Base-by-base conservation (phyloP, 2,329 filamentous ascomycete species). In the Aspergillus sp. region DNA sequence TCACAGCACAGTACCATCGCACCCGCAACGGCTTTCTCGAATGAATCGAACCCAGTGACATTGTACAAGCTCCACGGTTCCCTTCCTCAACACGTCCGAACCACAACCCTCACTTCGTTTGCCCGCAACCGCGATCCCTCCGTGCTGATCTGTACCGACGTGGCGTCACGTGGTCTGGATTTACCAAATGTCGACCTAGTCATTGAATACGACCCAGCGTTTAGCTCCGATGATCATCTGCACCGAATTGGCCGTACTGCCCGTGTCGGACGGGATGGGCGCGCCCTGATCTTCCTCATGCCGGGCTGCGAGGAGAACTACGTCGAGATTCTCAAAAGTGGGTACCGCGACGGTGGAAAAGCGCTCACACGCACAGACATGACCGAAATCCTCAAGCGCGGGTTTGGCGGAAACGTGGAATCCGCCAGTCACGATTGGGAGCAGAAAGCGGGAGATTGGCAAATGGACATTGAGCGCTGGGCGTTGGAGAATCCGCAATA, bases 161-260 rank as follows among this genome's bases (percentile, higher is more conserved):
- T 98, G 43, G 88, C 93, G 8, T 93, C 93, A 19, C 88, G 93
- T 62, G 93, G 93, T 72, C 82, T 98, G 38, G 93, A 98, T 73
- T 80, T 98, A 10, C 91, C 91, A 1, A 91, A 93, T 43, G 88
- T 98, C 44, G 93, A 98, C 64, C 77, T 96, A 19, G 89, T 98
- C 43, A 80, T 98, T 47, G 93, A 98, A 66, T 97, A 95, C 63
- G 93, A 98, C 62, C 90, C 93, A 0, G 88, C 93, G 2, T 97
- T 97, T 69, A 88, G 86, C 62, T 83, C 88, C 27, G 86, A 90
- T 50, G 93, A 98, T 65, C 93, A 98, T 65, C 78, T 96, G 5
- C 93, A 98, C 70, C 85, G 93, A 47, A 88, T 97, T 46, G 93
- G 93, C 46, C 86, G 93, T 65, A 98, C 93, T 7, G 93, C 93